These are phyloP conservation scores for Colletotrichum aenigma DNA, from an alignment of 2,329 filamentous ascomycete species.

Conservation along the genomic window DNA sequence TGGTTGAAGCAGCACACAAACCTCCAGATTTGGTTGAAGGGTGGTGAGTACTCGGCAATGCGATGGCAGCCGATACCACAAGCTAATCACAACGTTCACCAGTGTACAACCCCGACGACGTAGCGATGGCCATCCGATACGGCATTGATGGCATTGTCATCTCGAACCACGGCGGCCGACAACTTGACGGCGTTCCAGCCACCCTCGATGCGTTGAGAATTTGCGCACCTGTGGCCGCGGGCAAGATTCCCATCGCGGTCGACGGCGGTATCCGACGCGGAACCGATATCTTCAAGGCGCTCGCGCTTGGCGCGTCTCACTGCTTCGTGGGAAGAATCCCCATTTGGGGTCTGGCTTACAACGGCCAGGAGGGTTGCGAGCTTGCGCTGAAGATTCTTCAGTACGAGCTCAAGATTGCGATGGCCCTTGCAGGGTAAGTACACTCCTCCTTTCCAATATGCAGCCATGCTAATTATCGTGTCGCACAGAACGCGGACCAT, in stretches of 20 bases:
- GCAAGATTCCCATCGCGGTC: slow-evolving; percentile 55
- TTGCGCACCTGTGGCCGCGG: slow-evolving; percentile 33
- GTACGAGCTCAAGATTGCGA: slow-evolving; percentile 34
- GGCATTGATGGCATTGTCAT: slow-evolving; percentile 72
- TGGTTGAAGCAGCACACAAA: slow-evolving; percentile 51
- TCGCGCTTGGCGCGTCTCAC: slow-evolving; percentile 49
- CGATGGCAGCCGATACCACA: slow-evolving; percentile 33
- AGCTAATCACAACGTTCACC: not conserved
- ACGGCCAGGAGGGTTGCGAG: slow-evolving; percentile 38
- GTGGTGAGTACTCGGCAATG: not conserved
- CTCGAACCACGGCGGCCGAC: slow-evolving; percentile 72
- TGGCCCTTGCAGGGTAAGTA: slow-evolving; percentile 23
- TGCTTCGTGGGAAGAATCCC: slow-evolving; percentile 1
- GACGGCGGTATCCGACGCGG: slow-evolving; percentile 59
- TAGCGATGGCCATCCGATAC: slow-evolving; percentile 37
- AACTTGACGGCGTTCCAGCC: slow-evolving; percentile 44
- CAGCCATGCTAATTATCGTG: not conserved
- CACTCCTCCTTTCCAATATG: rapidly evolving
- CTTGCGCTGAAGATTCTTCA: slow-evolving; percentile 46
- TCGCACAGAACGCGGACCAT: slow-evolving; percentile 18
- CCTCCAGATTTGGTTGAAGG: slow-evolving; percentile 47
- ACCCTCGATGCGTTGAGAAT: slow-evolving; percentile 50
- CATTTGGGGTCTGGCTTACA: slow-evolving; percentile 19
- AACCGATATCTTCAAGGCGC: slow-evolving; percentile 58
- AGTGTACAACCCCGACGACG: slow-evolving; percentile 42